Percentiles rank a stretch among this genome's conserved stretches.
These are phyloP conservation scores for Eutrema salsugineum DNA, from an alignment of 441 rosid genomes.

Conservation along the genomic window DNA sequence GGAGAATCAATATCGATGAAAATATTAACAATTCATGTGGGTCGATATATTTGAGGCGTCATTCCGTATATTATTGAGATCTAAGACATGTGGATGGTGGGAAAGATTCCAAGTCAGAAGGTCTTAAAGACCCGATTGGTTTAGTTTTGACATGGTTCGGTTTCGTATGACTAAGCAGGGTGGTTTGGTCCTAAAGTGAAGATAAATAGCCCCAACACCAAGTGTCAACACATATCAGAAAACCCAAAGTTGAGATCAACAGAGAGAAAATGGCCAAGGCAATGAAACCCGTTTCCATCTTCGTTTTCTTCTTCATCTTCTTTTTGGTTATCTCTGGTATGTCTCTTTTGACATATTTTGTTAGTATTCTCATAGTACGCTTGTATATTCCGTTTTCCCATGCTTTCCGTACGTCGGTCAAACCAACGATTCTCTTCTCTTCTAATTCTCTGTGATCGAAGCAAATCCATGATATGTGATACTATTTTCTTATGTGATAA, in stretches of 20 bases:
- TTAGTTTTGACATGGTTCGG: conserved; percentile 4
- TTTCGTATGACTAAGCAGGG: neutral
- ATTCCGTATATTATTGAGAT: too few species aligned
- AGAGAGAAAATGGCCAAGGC: conserved; percentile 1
- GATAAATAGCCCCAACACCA: conserved; percentile 5
- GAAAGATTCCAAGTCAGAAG: too few species aligned
- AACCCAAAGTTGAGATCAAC: neutral
- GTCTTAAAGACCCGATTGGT: neutral
- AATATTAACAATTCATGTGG: too few species aligned
- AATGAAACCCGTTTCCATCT: neutral
- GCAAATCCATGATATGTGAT: neutral
- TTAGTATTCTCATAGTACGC: neutral
- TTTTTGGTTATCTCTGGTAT: conserved; percentile 24
- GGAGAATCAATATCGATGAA: too few species aligned
- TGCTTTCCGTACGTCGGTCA: too few species aligned
- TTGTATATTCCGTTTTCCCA: neutral
- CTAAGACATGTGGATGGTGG: too few species aligned
- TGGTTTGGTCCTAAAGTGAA: neutral
- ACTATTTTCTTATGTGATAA: neutral
- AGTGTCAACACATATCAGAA: neutral
- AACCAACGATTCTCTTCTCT: too few species aligned
- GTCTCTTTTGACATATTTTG: neutral
- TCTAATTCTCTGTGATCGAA: too few species aligned
- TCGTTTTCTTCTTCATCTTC: neutral
- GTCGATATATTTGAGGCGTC: too few species aligned